Base-by-base conservation (phyloP, 2,329 filamentous ascomycete genomes). In the Trichophyton verrucosum region DNA sequence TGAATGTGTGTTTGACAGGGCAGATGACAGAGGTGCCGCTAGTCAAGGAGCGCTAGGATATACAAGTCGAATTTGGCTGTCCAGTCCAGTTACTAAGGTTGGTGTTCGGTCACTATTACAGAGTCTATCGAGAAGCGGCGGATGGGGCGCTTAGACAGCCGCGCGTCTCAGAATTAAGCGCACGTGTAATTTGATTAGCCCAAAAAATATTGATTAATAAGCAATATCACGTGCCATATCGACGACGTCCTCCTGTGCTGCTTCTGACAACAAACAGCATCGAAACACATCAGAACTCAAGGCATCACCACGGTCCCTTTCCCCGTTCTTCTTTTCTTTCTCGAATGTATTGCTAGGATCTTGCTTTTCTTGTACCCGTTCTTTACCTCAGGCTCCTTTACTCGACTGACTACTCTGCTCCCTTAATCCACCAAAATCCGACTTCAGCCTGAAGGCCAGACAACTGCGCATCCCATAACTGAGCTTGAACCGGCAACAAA, bases 291-390 rank as follows among this genome's bases (percentile, higher is more conserved):
- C 27, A 36, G 13, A 11, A 3, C 5, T 24, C 24, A 33, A 38
- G 33, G 11, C 33, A 36, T 15, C 51, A 55, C 27, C 51, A 55
- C 27, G 51, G 17, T 55, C 51, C 51, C 17, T 22, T 27, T 42
- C 36, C 13, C 6, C 24, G 33, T 17, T 57, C 40, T 27, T n/a
- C 46, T 51, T 15, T 24, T 51, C 15, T 36, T 57, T 57, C 36
- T 57, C 49, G 13, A 30, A n/a, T 57, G 55, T 57, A 57, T 57
- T 57, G 30, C 55, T 57, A 57, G 11, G 3, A 24, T 57, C 17
- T 30, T 33, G 55, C 40, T 24, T 44, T 44, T 3, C 27, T 27
- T 15, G 13, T 24, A 24, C 3, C 17, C 4, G 20, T 44, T 24
- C 7, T 44, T 42, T 9, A 22, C 22, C 2, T 24, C 55, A 4